Conservation (phyloP, 768 basidiomycete genomes). For the Russula brevipes region DNA sequence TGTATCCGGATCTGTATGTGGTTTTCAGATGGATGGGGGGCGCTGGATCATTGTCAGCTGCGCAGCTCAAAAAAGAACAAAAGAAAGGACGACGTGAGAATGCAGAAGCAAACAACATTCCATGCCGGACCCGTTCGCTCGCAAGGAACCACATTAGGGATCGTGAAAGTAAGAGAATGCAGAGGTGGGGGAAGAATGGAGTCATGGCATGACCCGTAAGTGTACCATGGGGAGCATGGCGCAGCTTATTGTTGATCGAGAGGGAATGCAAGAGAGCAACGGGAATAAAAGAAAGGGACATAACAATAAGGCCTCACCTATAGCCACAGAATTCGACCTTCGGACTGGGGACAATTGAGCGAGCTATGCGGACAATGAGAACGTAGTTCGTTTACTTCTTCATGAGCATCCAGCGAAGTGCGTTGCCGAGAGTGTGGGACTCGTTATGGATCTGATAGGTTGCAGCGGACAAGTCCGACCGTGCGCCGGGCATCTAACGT, state of each 20-base stretch:
- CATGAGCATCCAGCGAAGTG: conserved; percentile 97
- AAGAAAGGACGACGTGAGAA: neutral
- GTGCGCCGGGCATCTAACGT: conserved; percentile 73
- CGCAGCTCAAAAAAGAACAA: conserved; percentile 7
- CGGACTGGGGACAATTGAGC: conserved; percentile 49
- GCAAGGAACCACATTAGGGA: neutral
- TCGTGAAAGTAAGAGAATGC: neutral
- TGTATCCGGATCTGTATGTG: conserved; percentile 96
- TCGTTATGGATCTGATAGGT: conserved; percentile 93
- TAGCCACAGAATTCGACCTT: conserved; percentile 99
- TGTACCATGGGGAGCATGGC: neutral
- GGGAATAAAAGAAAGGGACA: neutral
- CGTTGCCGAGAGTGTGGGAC: conserved; percentile 93
- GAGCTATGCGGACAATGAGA: conserved; percentile 4
- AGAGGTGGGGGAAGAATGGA: neutral
- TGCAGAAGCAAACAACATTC: neutral
- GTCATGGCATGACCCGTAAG: neutral
- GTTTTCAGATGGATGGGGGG: conserved; percentile 95
- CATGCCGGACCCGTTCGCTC: neutral
- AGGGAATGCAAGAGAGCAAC: neutral
- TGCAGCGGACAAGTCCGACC: conserved; percentile 76
- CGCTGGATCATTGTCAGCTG: conserved; percentile 38
- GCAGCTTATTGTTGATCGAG: conserved; percentile 6
- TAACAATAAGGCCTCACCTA: conserved; percentile 49
- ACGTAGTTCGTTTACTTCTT: conserved; percentile 64